Conservation (phyloP, 352 stramenopile species). For the Phytophthora kernoviae region DNA sequence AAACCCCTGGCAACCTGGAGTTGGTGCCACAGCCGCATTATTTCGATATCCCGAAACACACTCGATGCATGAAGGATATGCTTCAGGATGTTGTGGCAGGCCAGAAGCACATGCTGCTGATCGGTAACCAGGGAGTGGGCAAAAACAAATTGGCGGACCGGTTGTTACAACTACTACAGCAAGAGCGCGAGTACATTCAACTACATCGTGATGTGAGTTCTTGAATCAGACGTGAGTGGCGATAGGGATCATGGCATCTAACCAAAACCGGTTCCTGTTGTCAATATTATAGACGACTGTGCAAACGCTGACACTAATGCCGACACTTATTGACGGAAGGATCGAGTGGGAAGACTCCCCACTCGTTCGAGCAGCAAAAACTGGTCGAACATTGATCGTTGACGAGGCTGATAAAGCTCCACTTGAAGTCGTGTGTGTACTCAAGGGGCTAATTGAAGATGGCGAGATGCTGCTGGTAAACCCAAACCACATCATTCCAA, state of each 20-base stretch:
- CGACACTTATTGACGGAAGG: constrained; percentile 86
- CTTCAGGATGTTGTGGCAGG: constrained; percentile 84
- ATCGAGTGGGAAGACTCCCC: constrained; percentile 94
- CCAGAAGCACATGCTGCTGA: constrained; percentile 92
- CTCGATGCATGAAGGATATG: constrained; percentile 85
- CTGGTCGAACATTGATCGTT: constrained; percentile 92
- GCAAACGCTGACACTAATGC: constrained; percentile 91
- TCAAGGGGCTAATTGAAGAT: constrained; percentile 97
- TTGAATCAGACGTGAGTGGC: neutral
- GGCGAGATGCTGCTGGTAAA: constrained; percentile 92
- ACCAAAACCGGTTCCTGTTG: neutral
- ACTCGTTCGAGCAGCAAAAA: constrained; percentile 92
- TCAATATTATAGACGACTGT: constrained; percentile 85
- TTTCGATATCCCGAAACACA: constrained; percentile 92
- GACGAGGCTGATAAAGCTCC: constrained; percentile 98
- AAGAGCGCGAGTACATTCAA: constrained; percentile 97
- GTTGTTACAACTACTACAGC: constrained; percentile 88
- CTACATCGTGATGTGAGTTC: constrained; percentile 93
- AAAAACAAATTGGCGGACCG: constrained; percentile 96
- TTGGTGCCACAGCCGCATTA: constrained; percentile 90
- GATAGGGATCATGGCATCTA: neutral
- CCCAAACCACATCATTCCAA: neutral
- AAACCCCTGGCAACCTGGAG: constrained; percentile 58
- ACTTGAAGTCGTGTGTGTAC: constrained; percentile 94
- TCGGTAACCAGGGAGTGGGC: constrained; percentile 95